Base-by-base conservation (phyloP, 352 stramenopile species). In the Pythium coloratum region DNA sequence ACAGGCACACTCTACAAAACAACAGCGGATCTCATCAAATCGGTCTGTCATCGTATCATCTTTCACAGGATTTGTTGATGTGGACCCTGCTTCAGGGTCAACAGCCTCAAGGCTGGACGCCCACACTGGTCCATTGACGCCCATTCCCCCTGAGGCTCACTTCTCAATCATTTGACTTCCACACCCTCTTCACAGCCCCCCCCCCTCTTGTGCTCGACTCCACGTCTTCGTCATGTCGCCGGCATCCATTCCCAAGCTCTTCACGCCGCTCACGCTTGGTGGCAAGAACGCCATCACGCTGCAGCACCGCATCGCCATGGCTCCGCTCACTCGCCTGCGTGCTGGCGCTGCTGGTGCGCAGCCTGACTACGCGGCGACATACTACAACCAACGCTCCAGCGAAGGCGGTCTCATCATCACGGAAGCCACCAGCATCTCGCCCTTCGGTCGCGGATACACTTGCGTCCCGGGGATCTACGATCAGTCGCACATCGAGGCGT, bases 331-430 rank as follows among this genome's bases (percentile, higher is more conserved):
- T 26, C 71, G 44, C 6, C 36, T 59, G 12, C 71, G 46, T 47
- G 40, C 53, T 44, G 70, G 53, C 50, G 59, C 40, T 10, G 9
- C 20, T 3, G 58, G 62, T 61, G 24, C 58, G 57, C 40, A 61
- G 73, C 33, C 68, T 55, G 36, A 60, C 53, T 34, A 55, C 50
- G 28, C 64, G 70, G 55, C 64, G 59, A 55, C 38, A 26, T 83
- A 84, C 70, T 85, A 85, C 62, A 57, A 55, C 20, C 72, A 82
- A 47, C 66, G 76, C 54, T 47, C 57, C 14, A 75, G 70, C 6
- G 33, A 59, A 7, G 77, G 69, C 33, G 77, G 69, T 16, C 62
- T 85, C 16, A 71, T 85, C 62, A 77, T 85, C 42, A 66, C 76
- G 12, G 77, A 85, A 64, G 77, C 72, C 14, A 75, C 73, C 14